Evolutionary conservation across 73 alveolate species (phyloP).

Genomic region (Paramecium octaurelia): DNA sequence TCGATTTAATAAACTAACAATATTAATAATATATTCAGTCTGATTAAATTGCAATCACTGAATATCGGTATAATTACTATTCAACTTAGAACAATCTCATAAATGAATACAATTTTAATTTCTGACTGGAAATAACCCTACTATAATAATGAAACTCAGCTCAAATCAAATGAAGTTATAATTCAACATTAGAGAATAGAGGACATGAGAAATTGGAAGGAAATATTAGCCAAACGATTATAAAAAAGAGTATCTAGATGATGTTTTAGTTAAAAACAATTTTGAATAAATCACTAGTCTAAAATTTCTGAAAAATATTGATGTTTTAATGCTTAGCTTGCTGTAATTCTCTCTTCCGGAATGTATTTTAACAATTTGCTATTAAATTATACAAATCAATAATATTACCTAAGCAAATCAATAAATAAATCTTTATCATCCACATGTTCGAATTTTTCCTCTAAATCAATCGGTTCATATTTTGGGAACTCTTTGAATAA

Average conservation of each 20-base stretch:
- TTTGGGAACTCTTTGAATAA: slow-evolving; percentile 26
- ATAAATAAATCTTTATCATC: slow-evolving; percentile 45
- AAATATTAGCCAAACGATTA: background rate
- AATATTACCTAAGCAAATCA: slow-evolving; percentile 25
- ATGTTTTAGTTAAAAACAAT: background rate
- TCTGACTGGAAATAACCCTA: slow-evolving; percentile 43
- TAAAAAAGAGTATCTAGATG: background rate
- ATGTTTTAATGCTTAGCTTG: slow-evolving; percentile 54
- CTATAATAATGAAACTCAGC: background rate
- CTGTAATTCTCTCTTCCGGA: slow-evolving; percentile 56
- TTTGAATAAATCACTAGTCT: slow-evolving; percentile 8
- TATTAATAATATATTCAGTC: background rate
- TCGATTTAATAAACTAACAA: background rate
- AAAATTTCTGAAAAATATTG: slow-evolving; percentile 19
- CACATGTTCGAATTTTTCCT: background rate
- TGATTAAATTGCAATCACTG: slow-evolving; percentile 13
- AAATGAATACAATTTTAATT: background rate
- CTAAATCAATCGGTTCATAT: slow-evolving; percentile 2
- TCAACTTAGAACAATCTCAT: background rate
- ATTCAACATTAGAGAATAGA: background rate
- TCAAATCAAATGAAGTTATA: background rate
- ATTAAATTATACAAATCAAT: background rate
- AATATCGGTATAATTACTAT: slow-evolving; percentile 31
- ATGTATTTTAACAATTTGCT: slow-evolving; percentile 42
- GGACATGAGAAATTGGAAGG: background rate